A percentile compares a stretch with the other conserved stretches of the same genome.
Evolutionary conservation across 148 eudicot genomes (phyloP).

Genomic region (Chenopodium berlandieri): DNA sequence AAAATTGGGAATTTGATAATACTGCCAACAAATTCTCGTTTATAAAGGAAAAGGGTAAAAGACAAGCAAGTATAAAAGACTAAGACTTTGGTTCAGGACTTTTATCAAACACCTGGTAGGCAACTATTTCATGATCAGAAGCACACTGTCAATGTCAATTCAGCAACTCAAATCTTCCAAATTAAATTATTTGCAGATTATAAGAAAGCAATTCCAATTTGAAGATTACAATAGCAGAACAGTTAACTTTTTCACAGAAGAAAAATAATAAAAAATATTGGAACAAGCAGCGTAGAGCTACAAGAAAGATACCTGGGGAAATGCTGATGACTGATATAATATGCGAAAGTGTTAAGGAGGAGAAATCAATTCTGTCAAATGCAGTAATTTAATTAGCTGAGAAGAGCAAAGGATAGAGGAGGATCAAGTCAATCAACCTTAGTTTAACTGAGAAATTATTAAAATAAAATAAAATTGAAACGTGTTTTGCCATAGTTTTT

Average conservation of each 20-base stretch:
- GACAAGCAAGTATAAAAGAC: not conserved
- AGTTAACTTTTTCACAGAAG: not conserved
- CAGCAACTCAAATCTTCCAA: not conserved
- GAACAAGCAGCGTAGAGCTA: not conserved
- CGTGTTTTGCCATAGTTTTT: too few species aligned
- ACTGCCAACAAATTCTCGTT: not conserved
- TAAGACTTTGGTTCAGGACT: conserved; percentile 10
- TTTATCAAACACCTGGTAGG: conserved; percentile 30
- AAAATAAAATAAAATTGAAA: too few species aligned
- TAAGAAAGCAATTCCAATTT: not conserved
- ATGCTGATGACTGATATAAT: not conserved
- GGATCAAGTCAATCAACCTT: too few species aligned
- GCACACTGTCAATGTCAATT: not conserved
- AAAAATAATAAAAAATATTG: too few species aligned
- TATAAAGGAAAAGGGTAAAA: not conserved
- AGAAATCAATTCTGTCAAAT: too few species aligned
- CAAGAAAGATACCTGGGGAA: not conserved
- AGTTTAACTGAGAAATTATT: too few species aligned
- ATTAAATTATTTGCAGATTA: too few species aligned
- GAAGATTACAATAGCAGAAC: not conserved
- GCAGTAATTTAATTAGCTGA: not conserved
- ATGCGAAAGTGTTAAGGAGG: not conserved
- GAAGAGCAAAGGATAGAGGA: not conserved
- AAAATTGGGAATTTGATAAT: not conserved
- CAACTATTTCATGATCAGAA: not conserved